Percentiles rank a stretch among this genome's conserved stretches.
Evolutionary conservation across 2,329 filamentous ascomycete species (phyloP).

Genomic region (Aspergillus jensenii): DNA sequence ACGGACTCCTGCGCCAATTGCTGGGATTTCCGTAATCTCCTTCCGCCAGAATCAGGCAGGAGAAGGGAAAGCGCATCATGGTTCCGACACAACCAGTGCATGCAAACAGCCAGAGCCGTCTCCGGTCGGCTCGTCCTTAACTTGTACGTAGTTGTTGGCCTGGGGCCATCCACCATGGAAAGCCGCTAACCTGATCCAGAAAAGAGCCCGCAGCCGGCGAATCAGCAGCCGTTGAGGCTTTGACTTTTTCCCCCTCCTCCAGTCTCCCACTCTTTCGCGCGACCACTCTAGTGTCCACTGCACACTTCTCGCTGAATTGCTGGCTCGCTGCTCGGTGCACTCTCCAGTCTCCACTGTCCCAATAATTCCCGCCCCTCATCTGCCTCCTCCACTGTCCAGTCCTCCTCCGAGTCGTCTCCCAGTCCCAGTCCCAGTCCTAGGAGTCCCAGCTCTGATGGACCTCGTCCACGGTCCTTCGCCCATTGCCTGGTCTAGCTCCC

Average conservation of each 20-base stretch:
- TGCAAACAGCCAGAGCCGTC: background rate
- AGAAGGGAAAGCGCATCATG: no score
- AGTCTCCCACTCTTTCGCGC: no score
- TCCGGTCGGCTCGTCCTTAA: background rate
- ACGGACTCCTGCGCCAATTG: no score
- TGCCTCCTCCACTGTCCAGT: background rate
- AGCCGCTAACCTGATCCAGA: background rate
- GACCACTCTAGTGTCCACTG: no score
- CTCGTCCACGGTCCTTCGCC: background rate
- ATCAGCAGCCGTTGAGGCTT: background rate
- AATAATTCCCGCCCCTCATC: background rate
- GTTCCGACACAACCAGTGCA: no score
- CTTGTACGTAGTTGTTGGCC: background rate
- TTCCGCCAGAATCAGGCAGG: no score
- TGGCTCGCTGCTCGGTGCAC: no score
- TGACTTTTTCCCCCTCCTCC: background rate
- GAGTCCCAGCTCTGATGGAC: background rate
- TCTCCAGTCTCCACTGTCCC: background rate
- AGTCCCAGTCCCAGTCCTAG: background rate
- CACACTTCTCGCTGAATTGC: no score
- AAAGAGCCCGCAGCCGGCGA: background rate
- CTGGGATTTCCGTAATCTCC: no score
- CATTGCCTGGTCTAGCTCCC: constrained; percentile 2
- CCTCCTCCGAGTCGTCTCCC: background rate
- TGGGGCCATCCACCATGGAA: background rate